Evolutionary conservation across 441 rosid species (phyloP), one percentile per base, ranked within the genome.

Genomic region (Melastoma candidum): DNA sequence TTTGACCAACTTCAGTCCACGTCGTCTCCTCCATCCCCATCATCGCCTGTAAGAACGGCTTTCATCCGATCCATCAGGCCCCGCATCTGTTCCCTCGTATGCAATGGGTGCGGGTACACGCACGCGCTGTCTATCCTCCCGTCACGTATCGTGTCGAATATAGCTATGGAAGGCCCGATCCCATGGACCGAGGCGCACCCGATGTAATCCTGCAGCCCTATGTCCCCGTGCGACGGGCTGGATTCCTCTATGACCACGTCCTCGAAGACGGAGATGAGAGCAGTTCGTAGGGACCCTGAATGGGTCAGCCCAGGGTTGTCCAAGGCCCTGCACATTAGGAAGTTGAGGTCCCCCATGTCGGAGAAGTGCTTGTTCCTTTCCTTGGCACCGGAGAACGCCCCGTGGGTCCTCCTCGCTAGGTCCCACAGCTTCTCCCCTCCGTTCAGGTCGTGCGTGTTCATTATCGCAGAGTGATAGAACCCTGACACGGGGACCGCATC

Each of bases 121-220:
- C 84, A 83, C 0, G 81, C 59, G 44, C 81, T 81, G 60, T 90
- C 93, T 58, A 90, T 56, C 57, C 46, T 26, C 4, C 96, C 88
- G 2, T 87, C 74, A 1, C 85, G 83, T 44, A 90, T 51, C 5
- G 95, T 73, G 68, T 90, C 88, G 1, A 87, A 90, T 9, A 90
- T 59, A 0, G 87, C 98, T 0, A 87, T 22, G 2, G 88, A 77
- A 0, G 95, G 96, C 32, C 98, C 98, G 0, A 87, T 66, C 0
- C 96, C 93, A 1, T 87, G 98, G 12, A 72, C 86, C 0, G 98
- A 90, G 3, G 96, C 63, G 4, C 98, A 90, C 1, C 96, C 96
- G 0, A 83, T 43, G 57, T 78, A 87, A 47, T 85, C 95, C 9
- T 59, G 73, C 2, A 87, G 58, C 39, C 87, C 93, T 1, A 75